A percentile compares a stretch with the other conserved stretches of the same genome.
These are phyloP conservation scores for Chondrostereum purpureum DNA, from an alignment of 1,284 basidiomycete species.

Conservation along the genomic window DNA sequence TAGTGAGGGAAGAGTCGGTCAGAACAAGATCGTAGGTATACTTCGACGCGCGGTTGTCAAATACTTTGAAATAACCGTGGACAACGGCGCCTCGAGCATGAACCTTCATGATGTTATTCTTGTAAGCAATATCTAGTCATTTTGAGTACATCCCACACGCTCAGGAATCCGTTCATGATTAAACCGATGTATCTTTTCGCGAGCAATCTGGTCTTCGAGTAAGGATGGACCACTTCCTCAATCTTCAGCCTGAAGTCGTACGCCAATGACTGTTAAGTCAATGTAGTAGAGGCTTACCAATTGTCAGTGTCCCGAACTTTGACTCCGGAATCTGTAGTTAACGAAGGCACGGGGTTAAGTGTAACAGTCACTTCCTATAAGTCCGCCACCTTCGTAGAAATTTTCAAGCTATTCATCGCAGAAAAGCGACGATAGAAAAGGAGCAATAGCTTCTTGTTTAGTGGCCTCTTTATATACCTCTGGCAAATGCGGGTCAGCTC, in stretches of 20 bases:
- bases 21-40: constrained; percentile 65
- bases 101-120: constrained; percentile 23
- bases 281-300: constrained; percentile 46
- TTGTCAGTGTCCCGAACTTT: constrained; percentile 56
- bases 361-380: constrained; percentile 38
- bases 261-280: neutral
- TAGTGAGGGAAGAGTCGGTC: constrained; percentile 64
- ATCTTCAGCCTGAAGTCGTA: constrained; percentile 43
- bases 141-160: constrained; percentile 36
- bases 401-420: too few relatives aligned
- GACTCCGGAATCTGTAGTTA: constrained; percentile 63
- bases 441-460: too few relatives aligned
- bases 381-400: constrained; percentile 39
- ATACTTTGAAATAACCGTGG: constrained; percentile 75
- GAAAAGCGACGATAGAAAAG: too few relatives aligned
- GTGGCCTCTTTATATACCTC: too few relatives aligned
- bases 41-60: constrained; percentile 54
- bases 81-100: constrained; percentile 79
- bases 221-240: constrained; percentile 47
- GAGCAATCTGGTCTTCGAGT: constrained; percentile 61
- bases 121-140: too few relatives aligned
- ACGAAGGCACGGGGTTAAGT: constrained; percentile 25
- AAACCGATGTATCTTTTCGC: constrained; percentile 72
- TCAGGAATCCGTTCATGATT: constrained; percentile 86
- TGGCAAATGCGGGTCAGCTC: too few relatives aligned